phyloP scores from a whole-genome alignment of 768 basidiomycete species.

The Pleurotus pulmonarius region DNA sequence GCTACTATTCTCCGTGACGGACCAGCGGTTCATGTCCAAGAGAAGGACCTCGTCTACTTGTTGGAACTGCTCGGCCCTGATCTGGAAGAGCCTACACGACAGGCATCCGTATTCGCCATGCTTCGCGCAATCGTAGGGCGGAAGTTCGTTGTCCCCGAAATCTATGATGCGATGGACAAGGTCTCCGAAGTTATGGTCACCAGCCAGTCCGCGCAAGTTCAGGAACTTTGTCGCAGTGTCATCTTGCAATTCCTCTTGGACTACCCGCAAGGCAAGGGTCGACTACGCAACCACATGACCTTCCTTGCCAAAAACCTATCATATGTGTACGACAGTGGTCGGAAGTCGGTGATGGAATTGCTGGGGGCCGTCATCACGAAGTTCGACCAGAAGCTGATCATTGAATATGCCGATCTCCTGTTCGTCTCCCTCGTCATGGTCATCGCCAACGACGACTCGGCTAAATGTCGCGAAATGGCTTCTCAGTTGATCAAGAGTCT shows the following conservation, averaged over 20 bases:
- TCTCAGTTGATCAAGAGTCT: constrained; percentile 78
- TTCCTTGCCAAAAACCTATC: constrained; percentile 92
- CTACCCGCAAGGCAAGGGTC: constrained; percentile 93
- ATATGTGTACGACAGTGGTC: constrained; percentile 87
- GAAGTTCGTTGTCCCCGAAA: constrained; percentile 91
- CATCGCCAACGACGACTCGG: constrained; percentile 89
- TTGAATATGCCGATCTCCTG: constrained; percentile 82
- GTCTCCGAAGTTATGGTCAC: constrained; percentile 92
- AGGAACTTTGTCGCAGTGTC: constrained; percentile 85
- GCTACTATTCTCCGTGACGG: constrained; percentile 90
- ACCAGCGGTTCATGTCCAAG: constrained; percentile 75
- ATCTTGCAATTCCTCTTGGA: constrained; percentile 94
- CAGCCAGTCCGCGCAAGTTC: constrained; percentile 85
- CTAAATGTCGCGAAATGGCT: constrained; percentile 87
- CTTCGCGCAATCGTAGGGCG: constrained; percentile 88
- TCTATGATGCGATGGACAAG: constrained; percentile 95
- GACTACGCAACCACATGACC: constrained; percentile 82
- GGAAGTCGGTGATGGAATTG: constrained; percentile 91
- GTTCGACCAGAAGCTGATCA: constrained; percentile 70
- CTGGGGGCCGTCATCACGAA: constrained; percentile 82
- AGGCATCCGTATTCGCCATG: constrained; percentile 82
- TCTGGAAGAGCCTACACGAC: constrained; percentile 83
- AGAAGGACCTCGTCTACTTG: constrained; percentile 84
- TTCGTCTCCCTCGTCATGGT: constrained; percentile 92
- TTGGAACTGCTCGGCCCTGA: constrained; percentile 86